Evolutionary conservation across 108 stramenopile genomes (phyloP).

Genomic region (Epipyxis sp.): DNA sequence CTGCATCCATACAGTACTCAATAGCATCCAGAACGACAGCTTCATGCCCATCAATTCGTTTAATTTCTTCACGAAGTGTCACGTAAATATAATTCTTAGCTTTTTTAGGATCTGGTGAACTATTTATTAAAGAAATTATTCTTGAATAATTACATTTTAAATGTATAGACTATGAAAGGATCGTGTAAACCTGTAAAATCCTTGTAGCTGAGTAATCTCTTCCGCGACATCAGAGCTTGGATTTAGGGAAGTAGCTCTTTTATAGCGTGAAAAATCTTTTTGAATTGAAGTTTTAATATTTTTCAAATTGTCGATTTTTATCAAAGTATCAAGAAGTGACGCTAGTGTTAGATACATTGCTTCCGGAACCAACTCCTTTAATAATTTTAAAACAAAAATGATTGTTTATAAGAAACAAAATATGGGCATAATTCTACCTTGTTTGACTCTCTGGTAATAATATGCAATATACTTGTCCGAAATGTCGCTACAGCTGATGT

Average conservation of each 20-base stretch:
- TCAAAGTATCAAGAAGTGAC: not conserved
- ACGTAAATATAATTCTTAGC: constrained; percentile 51
- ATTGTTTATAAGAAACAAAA: constrained; percentile 32
- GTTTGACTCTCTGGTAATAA: constrained; percentile 30
- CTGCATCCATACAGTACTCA: constrained; percentile 25
- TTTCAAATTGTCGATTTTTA: constrained; percentile 54
- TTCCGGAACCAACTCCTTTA: constrained; percentile 38
- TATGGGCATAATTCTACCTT: constrained; percentile 38
- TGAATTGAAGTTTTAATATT: constrained; percentile 51
- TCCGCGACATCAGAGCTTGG: constrained; percentile 39
- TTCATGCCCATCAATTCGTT: constrained; percentile 44
- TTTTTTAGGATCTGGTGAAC: constrained; percentile 36
- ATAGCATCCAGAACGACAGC: constrained; percentile 33
- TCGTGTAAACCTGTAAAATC: too few species aligned
- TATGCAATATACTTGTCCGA: constrained; percentile 37
- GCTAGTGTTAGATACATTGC: not conserved
- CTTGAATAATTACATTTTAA: too few species aligned
- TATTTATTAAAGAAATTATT: too few species aligned
- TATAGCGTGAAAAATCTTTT: constrained; percentile 55
- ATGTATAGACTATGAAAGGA: too few species aligned
- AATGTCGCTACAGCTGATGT: constrained; percentile 39
- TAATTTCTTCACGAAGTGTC: constrained; percentile 50
- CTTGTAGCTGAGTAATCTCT: constrained; percentile 41
- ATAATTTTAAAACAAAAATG: constrained; percentile 49
- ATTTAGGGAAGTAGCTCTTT: constrained; percentile 41